Base-by-base conservation (phyloP, 2,329 filamentous ascomycete genomes). In the Beauveria australis region DNA sequence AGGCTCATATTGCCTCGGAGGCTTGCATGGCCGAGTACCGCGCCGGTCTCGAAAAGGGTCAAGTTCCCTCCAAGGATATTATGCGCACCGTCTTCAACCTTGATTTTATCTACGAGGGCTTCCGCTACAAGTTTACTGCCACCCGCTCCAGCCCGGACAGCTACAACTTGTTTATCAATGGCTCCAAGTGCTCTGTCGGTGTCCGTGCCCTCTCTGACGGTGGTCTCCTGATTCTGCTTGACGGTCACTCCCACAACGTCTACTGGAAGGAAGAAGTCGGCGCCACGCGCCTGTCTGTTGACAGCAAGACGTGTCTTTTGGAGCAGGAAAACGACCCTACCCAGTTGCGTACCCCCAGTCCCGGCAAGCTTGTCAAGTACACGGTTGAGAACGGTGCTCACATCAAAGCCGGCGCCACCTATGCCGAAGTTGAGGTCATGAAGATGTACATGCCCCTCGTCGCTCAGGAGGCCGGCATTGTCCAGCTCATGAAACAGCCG, bases 391-490 rank as follows among this genome's bases (percentile, higher is more conserved):
- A 96, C 70, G 94, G 94, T 63, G 84, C 92, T 67, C 94, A 99
- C 73, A 86, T 99, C 75, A 88, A 86, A 75, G 91, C 95, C 68
- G 93, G 93, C 61, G 90, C 97, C 75, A 81, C 93, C 40, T 99
- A 92, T 71, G 94, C 94, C 60, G 94, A 99, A 75, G 93, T 99
- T 46, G 94, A 99, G 78, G 94, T 99, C 76, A 99, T 99, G 94
- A 99, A 99, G 84, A 99, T 99, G 94, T 97, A 97, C 83, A 99
- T 99, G 94, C 94, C 94, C 70, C 82, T 99, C 60, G 84, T 99
- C 63, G 90, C 94, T 3, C 89, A 92, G 72, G 94, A 99, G 75
- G 94, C 96, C 69, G 94, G 94, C 80, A 84, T 96, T 59, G 93
- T 99, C 61, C 94, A 97, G 79, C 85, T 99, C 69, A 96, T 99